Conservation (phyloP, 805 yeast species). For the Candida loeiensis region DNA sequence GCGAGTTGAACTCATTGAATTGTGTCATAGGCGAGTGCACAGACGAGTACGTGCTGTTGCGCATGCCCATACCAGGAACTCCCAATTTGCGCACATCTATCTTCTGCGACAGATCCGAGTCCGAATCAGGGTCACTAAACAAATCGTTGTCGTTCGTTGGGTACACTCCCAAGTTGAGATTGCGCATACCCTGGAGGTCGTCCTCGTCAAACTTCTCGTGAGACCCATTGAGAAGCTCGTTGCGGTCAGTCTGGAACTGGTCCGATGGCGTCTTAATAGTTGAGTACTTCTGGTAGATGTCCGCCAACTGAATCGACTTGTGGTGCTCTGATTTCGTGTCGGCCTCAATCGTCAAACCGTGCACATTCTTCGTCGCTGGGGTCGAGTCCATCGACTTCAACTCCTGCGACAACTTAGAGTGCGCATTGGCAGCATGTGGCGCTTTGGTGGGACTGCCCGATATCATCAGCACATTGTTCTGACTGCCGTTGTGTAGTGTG, state of each 20-base stretch:
- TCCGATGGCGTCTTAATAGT: slow-evolving; percentile 39
- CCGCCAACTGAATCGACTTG: slow-evolving; percentile 38
- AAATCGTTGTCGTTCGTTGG: slow-evolving; percentile 37
- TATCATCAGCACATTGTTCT: neutral
- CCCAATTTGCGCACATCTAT: slow-evolving; percentile 8
- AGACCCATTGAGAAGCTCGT: slow-evolving; percentile 34
- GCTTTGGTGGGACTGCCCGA: neutral
- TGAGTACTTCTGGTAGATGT: slow-evolving; percentile 42
- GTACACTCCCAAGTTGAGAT: slow-evolving; percentile 27
- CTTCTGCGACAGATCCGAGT: slow-evolving; percentile 10
- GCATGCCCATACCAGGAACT: slow-evolving; percentile 26
- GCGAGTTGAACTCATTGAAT: slow-evolving; percentile 39
- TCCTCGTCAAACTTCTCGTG: slow-evolving; percentile 34
- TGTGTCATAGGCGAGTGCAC: slow-evolving; percentile 44
- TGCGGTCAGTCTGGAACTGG: slow-evolving; percentile 33
- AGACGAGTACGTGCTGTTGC: slow-evolving; percentile 35
- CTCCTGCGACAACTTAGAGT: neutral
- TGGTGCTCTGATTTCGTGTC: slow-evolving; percentile 18
- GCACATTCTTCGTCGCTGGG: slow-evolving; percentile 11
- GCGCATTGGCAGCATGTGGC: neutral
- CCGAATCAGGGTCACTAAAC: slow-evolving; percentile 32
- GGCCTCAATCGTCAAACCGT: slow-evolving; percentile 14
- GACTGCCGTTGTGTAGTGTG: neutral
- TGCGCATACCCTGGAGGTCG: slow-evolving; percentile 28
- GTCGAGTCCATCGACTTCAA: neutral